Evolutionary conservation across 108 stramenopile genomes (phyloP).

Genomic region (Cylindrotheca fusiformis): DNA sequence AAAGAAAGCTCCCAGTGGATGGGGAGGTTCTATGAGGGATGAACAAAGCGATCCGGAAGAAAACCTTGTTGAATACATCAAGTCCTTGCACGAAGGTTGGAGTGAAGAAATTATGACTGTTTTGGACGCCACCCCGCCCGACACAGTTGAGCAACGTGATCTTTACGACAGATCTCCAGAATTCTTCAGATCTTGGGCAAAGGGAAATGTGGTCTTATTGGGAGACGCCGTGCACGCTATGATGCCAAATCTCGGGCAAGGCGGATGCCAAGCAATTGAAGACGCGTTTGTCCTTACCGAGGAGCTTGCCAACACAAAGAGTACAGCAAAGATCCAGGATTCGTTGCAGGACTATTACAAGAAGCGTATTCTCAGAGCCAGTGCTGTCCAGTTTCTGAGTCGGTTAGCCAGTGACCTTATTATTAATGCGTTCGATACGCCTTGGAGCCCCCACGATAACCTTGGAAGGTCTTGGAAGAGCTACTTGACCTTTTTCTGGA

Average conservation of each 20-base stretch:
- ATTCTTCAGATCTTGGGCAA: conserved; percentile 88
- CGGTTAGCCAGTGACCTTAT: conserved; percentile 93
- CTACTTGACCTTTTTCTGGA: conserved; percentile 92
- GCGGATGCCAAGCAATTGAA: conserved; percentile 96
- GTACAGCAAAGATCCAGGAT: conserved; percentile 65
- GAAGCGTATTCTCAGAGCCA: conserved; percentile 86
- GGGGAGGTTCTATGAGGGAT: conserved; percentile 72
- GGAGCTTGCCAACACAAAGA: conserved; percentile 69
- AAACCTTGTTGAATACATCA: conserved; percentile 91
- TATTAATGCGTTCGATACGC: conserved; percentile 93
- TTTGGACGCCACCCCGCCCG: conserved; percentile 89
- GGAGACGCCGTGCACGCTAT: conserved; percentile 93
- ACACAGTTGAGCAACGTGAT: conserved; percentile 94
- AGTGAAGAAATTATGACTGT: conserved; percentile 89
- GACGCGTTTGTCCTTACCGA: conserved; percentile 94
- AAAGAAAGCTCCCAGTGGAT: conserved; percentile 85
- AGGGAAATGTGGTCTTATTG: conserved; percentile 91
- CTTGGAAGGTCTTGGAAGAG: conserved; percentile 87
- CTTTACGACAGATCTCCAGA: conserved; percentile 93
- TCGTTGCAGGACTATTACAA: conserved; percentile 88
- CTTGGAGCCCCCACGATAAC: conserved; percentile 87
- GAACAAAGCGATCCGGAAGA: conserved; percentile 74
- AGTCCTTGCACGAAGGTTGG: conserved; percentile 91
- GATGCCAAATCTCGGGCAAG: conserved; percentile 98
- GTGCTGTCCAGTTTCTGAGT: conserved; percentile 88